Evolutionary conservation across 2,329 filamentous ascomycete genomes (phyloP).

Genomic region (Cladophialophora yegresii): DNA sequence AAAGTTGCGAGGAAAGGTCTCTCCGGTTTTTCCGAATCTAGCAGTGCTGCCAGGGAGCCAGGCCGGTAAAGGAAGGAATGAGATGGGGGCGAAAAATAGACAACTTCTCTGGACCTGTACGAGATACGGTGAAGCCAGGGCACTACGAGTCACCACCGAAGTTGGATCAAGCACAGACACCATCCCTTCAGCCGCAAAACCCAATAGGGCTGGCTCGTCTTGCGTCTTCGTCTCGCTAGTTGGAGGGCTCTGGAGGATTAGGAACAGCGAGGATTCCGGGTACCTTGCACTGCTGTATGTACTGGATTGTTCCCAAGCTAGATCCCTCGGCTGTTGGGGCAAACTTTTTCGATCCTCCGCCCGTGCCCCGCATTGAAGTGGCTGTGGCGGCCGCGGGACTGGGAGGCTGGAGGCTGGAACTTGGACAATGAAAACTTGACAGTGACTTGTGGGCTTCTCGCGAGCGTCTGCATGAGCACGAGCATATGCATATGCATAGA

Average conservation of each 20-base stretch:
- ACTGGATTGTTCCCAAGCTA: slow-evolving; percentile 13
- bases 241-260: not conserved
- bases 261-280: slow-evolving; percentile 1
- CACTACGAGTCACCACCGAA: not conserved
- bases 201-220: not conserved
- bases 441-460: not conserved
- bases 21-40: not conserved
- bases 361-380: not conserved
- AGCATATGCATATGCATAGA: not conserved
- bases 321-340: slow-evolving; percentile 12
- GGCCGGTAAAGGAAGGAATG: not conserved
- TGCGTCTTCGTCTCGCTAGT: not conserved
- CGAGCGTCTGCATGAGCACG: not conserved
- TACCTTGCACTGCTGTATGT: slow-evolving; percentile 14
- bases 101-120: not conserved
- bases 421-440: too few species aligned
- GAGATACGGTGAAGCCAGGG: not conserved
- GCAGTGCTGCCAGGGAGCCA: not conserved
- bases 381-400: slow-evolving; percentile 5
- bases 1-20: slow-evolving; percentile 9
- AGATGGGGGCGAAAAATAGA: slow-evolving; percentile 9
- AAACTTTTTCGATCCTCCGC: not conserved
- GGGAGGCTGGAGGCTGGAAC: too few species aligned
- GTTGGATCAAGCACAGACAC: not conserved
- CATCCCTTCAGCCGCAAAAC: slow-evolving; percentile 12